Evolutionary conservation across 2,329 filamentous ascomycete species (phyloP).

Genomic region (Colletotrichum musae): DNA sequence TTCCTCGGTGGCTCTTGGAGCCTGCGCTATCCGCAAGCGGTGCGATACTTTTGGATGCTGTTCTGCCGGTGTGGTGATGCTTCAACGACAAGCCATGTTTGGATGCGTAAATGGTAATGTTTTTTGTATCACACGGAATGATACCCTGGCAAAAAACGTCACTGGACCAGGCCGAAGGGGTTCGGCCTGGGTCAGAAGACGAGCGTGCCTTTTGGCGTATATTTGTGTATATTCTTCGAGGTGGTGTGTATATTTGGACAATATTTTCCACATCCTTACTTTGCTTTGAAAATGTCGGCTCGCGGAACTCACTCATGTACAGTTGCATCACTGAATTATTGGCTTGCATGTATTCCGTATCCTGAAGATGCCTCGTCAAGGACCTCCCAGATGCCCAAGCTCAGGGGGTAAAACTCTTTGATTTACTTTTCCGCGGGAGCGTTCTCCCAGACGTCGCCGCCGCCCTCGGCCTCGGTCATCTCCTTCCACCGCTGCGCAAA

Average conservation of each 20-base stretch:
- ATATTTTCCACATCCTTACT: too few relatives aligned
- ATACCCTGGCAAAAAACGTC: conserved; percentile 18
- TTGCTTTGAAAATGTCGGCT: too few relatives aligned
- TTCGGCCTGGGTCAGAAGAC: neutral
- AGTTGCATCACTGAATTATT: too few relatives aligned
- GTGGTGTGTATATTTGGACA: neutral
- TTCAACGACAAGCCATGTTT: neutral
- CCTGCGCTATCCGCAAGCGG: neutral
- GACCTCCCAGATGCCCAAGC: neutral
- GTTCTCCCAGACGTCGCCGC: conserved; percentile 56
- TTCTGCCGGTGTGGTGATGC: neutral
- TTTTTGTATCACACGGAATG: conserved; percentile 21
- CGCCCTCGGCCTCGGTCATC: conserved; percentile 59
- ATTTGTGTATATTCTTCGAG: conserved; percentile 1
- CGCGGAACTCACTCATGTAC: too few relatives aligned
- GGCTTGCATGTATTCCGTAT: too few relatives aligned
- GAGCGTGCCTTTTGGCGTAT: conserved; percentile 21
- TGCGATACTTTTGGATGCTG: too few relatives aligned
- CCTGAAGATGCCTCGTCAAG: too few relatives aligned
- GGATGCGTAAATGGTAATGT: conserved; percentile 21
- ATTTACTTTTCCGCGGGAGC: neutral
- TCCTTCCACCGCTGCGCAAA: conserved; percentile 84
- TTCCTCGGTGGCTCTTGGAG: neutral
- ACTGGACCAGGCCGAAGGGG: conserved; percentile 12
- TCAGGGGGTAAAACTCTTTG: neutral